These are phyloP conservation scores for Tagetes patula DNA, from an alignment of 129 eudicot genomes.

Conservation along the genomic window DNA sequence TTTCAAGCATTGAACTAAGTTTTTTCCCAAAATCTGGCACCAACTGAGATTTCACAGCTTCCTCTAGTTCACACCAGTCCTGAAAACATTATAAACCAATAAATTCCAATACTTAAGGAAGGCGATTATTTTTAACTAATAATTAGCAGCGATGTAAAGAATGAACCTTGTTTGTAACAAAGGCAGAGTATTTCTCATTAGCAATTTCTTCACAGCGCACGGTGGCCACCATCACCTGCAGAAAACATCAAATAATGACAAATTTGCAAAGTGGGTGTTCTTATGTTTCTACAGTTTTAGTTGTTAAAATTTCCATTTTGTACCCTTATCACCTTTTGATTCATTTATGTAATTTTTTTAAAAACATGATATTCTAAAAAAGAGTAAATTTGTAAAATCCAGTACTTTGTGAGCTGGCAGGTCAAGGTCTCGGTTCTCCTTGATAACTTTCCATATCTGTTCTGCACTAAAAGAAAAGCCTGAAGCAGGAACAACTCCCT, in stretches of 20 bases:
- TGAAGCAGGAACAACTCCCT: conserved; percentile 66
- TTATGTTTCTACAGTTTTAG: not conserved
- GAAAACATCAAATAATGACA: not conserved
- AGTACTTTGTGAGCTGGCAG: conserved; percentile 88
- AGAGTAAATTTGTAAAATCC: not conserved
- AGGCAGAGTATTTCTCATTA: too few species aligned
- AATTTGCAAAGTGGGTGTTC: not conserved
- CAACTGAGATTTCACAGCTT: conserved; percentile 56
- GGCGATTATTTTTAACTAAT: not conserved
- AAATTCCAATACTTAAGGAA: conserved; percentile 11
- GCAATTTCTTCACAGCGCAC: too few species aligned
- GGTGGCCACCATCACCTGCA: too few species aligned
- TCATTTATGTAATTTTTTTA: not conserved
- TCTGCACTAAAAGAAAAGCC: conserved; percentile 80
- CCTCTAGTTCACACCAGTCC: conserved; percentile 75
- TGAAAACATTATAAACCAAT: conserved; percentile 27
- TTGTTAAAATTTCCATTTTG: not conserved
- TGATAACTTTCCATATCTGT: conserved; percentile 86
- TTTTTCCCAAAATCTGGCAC: conserved; percentile 81
- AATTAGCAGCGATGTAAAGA: too few species aligned
- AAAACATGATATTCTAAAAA: too few species aligned
- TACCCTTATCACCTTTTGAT: not conserved
- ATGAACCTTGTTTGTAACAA: too few species aligned
- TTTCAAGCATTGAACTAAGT: conserved; percentile 65
- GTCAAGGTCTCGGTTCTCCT: conserved; percentile 92